phyloP scores from a whole-genome alignment of 129 eudicot genomes.

The Pulicaria dysenterica region DNA sequence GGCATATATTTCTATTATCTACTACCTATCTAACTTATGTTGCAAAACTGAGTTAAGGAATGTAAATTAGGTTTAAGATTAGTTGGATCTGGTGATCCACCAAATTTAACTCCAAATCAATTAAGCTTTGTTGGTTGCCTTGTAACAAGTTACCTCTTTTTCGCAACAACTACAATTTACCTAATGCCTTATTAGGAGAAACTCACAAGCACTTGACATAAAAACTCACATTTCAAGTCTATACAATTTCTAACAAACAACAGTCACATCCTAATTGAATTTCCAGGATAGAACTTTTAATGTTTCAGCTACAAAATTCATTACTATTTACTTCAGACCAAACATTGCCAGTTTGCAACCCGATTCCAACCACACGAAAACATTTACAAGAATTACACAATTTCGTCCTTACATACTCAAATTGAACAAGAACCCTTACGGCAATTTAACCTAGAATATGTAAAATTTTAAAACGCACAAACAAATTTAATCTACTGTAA shows the following conservation, averaged over 20 bases:
- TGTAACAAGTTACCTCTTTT: slow-evolving; percentile 24
- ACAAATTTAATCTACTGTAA: background rate
- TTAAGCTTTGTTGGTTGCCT: slow-evolving; percentile 18
- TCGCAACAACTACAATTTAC: slow-evolving; percentile 32
- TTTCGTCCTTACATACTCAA: background rate
- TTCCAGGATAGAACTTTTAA: background rate
- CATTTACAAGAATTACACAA: background rate
- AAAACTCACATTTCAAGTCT: background rate
- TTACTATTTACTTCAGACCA: slow-evolving; percentile 19
- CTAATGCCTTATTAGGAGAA: slow-evolving; percentile 14
- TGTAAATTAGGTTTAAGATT: slow-evolving; percentile 34
- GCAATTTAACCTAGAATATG: slow-evolving; percentile 26
- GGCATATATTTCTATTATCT: slow-evolving; percentile 24
- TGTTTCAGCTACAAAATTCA: slow-evolving; percentile 21
- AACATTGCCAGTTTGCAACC: slow-evolving; percentile 8
- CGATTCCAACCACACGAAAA: background rate
- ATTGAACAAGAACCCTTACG: background rate
- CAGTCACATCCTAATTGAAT: background rate
- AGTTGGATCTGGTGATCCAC: slow-evolving; percentile 36
- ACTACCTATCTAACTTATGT: slow-evolving; percentile 12
- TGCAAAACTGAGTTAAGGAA: slow-evolving; percentile 12
- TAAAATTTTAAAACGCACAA: slow-evolving; percentile 6
- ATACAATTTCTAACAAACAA: background rate
- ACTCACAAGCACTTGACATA: slow-evolving; percentile 12
- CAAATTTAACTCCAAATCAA: slow-evolving; percentile 30